Percentiles rank a stretch among this genome's conserved stretches.
phyloP scores from a whole-genome alignment of 371 early-diverging fungal genomes.

The Circinella umbellata region DNA sequence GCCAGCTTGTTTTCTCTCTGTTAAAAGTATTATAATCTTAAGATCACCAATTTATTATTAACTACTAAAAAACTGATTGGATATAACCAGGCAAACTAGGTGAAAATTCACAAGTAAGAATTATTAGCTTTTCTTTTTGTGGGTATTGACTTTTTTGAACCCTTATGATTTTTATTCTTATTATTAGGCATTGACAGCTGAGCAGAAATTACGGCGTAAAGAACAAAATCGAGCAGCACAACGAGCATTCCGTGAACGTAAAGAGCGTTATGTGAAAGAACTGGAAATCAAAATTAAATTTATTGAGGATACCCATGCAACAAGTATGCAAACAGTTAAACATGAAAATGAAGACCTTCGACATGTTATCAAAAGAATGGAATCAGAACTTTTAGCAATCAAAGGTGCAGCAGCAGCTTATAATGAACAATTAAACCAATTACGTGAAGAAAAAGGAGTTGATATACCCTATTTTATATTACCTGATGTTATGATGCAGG shows the following conservation, averaged over 20 bases:
- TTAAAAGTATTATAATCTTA: no score
- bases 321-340: slow-evolving; percentile 25
- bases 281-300: slow-evolving; percentile 69
- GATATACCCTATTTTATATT: slow-evolving; percentile 14
- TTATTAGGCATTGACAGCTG: slow-evolving; percentile 19
- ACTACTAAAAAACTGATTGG: no score
- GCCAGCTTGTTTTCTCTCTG: no score
- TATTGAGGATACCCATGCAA: slow-evolving; percentile 56
- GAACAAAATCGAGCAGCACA: slow-evolving; percentile 85
- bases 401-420: slow-evolving; percentile 10
- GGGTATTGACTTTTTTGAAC: not conserved
- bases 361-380: slow-evolving; percentile 25
- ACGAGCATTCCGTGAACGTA: slow-evolving; percentile 78
- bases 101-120: slow-evolving; percentile 9
- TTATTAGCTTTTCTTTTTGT: not conserved
- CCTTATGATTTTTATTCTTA: not conserved
- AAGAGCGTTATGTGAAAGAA: slow-evolving; percentile 70
- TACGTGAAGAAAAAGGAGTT: slow-evolving; percentile 8
- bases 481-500: slow-evolving; percentile 8
- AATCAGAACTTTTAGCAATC: slow-evolving; percentile 32
- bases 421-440: slow-evolving; percentile 5
- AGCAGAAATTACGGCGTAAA: slow-evolving; percentile 61
- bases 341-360: slow-evolving; percentile 38
- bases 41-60: no score
- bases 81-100: not conserved